Evolutionary conservation across 768 basidiomycete species (phyloP).

Genomic region (Xanthoconium stramineum): DNA sequence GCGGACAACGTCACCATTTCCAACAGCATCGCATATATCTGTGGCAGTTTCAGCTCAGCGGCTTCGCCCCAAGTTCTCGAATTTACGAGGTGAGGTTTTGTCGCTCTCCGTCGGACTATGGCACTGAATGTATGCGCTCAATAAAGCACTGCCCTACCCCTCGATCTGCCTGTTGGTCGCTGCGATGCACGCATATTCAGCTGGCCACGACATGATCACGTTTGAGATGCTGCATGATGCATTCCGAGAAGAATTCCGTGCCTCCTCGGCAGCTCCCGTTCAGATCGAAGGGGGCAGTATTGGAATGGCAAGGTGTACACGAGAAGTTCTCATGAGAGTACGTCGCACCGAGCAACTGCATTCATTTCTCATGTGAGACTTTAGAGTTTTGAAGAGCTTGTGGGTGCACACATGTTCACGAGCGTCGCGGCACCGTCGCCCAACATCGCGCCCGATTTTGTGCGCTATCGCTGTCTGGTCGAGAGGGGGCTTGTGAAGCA

Average conservation of each 20-base stretch:
- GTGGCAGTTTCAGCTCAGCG: constrained; percentile 51
- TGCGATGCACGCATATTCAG: constrained; percentile 69
- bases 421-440: constrained; percentile 46
- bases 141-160: constrained; percentile 71
- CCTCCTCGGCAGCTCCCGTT: constrained; percentile 71
- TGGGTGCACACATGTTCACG: constrained; percentile 54
- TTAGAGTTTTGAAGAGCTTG: constrained; percentile 77
- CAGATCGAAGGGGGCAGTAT: constrained; percentile 72
- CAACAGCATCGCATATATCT: constrained; percentile 42
- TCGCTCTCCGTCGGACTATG: not conserved
- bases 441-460: constrained; percentile 62
- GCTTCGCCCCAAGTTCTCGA: constrained; percentile 48
- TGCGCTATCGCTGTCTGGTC: constrained; percentile 67
- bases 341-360: constrained; percentile 26
- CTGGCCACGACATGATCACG: constrained; percentile 77
- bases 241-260: constrained; percentile 72
- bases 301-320: constrained; percentile 66
- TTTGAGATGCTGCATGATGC: constrained; percentile 88
- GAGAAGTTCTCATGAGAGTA: constrained; percentile 64
- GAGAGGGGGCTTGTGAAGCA: constrained; percentile 64
- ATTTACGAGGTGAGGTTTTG: constrained; percentile 48
- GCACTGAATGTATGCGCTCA: not conserved
- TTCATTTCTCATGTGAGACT: not conserved
- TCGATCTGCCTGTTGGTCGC: constrained; percentile 81
- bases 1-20: constrained; percentile 51